Percentiles rank a stretch among this genome's conserved stretches.
Evolutionary conservation across 2,329 filamentous ascomycete species (phyloP).

Genomic region (Ophiobolus disseminans): DNA sequence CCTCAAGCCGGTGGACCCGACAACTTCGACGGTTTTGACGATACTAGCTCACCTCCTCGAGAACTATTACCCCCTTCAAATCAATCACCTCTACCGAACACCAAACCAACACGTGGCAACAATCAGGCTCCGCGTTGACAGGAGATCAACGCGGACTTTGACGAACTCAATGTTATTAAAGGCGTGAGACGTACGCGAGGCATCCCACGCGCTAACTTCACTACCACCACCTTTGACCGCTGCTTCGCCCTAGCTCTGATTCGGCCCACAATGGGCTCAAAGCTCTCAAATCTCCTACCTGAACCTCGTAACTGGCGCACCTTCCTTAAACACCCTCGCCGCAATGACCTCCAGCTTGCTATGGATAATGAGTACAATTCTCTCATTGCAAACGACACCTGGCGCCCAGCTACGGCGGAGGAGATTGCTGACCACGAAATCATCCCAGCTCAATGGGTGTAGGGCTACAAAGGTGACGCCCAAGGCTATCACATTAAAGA

Average conservation of each 20-base stretch:
- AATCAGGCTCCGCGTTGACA: neutral
- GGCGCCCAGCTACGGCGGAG: neutral
- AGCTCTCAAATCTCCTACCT: neutral
- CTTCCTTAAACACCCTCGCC: neutral
- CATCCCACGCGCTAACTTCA: neutral
- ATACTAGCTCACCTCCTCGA: neutral
- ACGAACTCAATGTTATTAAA: neutral
- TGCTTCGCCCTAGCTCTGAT: neutral
- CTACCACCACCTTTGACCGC: neutral
- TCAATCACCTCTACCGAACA: neutral
- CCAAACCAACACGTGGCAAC: neutral
- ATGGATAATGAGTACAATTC: neutral
- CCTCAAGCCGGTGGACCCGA: too few species aligned
- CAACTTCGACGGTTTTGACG: neutral
- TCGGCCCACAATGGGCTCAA: neutral
- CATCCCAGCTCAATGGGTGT: neutral
- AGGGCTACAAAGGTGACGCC: neutral
- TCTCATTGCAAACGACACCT: neutral
- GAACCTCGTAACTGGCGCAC: neutral
- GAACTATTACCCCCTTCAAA: too few species aligned
- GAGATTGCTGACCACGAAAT: neutral
- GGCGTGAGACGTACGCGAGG: neutral
- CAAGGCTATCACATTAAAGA: neutral
- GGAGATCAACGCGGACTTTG: neutral
- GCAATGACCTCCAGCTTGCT: neutral